Conservation (phyloP, 192 early-diverging fungal species). For the Coemansia sp. region DNA sequence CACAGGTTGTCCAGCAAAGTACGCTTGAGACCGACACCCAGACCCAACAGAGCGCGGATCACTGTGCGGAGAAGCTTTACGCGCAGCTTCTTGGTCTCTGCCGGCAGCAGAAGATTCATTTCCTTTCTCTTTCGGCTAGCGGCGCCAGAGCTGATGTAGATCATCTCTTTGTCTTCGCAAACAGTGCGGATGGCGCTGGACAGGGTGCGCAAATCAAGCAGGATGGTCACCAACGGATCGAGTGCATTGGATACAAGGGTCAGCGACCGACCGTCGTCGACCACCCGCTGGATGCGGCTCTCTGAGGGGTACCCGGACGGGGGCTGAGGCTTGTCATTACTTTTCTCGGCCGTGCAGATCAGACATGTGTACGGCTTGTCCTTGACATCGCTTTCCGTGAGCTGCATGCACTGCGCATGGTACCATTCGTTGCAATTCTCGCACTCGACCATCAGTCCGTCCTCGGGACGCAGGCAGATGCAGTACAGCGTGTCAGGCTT, state of each 20-base stretch:
- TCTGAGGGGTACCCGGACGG: slow-evolving; percentile 30
- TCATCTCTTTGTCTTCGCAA: background rate
- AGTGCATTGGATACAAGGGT: slow-evolving; percentile 52
- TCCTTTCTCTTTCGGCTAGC: background rate
- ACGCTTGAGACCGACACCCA: slow-evolving; percentile 26
- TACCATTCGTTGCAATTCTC: slow-evolving; percentile 68
- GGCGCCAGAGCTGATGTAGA: background rate
- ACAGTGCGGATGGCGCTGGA: slow-evolving; percentile 5
- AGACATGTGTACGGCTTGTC: slow-evolving; percentile 59
- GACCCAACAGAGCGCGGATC: slow-evolving; percentile 35
- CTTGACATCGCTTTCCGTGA: slow-evolving; percentile 50
- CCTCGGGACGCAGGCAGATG: slow-evolving; percentile 61
- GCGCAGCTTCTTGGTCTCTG: background rate
- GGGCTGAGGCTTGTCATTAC: slow-evolving; percentile 12
- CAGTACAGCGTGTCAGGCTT: slow-evolving; percentile 55
- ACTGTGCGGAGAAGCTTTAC: slow-evolving; percentile 23
- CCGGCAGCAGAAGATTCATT: background rate
- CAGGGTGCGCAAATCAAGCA: slow-evolving; percentile 40
- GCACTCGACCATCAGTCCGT: slow-evolving; percentile 69
- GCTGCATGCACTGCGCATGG: slow-evolving; percentile 60
- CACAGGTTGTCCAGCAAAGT: slow-evolving; percentile 32
- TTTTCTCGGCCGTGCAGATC: slow-evolving; percentile 48
- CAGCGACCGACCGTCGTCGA: slow-evolving; percentile 47
- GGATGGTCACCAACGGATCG: slow-evolving; percentile 51
- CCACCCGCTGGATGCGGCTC: slow-evolving; percentile 38